Base-by-base conservation (phyloP, 2,329 filamentous ascomycete species). In the Hirsutella minnesotensis region DNA sequence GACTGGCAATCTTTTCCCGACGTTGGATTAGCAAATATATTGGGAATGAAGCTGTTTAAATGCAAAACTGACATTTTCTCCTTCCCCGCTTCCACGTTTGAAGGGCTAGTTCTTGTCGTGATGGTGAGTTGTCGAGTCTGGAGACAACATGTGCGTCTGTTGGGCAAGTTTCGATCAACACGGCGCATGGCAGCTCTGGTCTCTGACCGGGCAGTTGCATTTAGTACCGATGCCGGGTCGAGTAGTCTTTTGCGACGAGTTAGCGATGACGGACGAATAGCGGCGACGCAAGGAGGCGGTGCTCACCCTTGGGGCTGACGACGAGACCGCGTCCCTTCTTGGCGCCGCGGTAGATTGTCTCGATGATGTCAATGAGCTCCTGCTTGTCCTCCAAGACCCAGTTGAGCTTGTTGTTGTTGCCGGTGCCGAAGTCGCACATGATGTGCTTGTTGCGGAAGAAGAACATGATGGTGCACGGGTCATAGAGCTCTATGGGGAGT, bases 401-500 rank as follows among this genome's bases (percentile, higher is more conserved):
- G 61, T 95, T 95, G 53, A 95, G 72, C 64, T 96, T 96, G 64
- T 98, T 98, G 65, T 98, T 98, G 68, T 98, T 95, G 51, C 92
- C 92, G 2, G 92, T 98, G 38, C 90, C 90, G 53, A 95, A 88
- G 76, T 96, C 90, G 62, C 85, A 87, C 85, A 94, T 94, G 79
- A 96, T 96, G 66, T 95, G 88, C 63, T 98, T 98, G 63, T 98
- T 98, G 48, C 90, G 79, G 71, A 89, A 95, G 73, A 95, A 95
- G 71, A 72, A 94, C 85, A 95, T 95, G 64, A 96, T 81, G 3
- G 92, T 94, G 67, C 89, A 86, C 1, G 88, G 81, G 59, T 98
- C 86, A 69, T 92, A 89, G 5, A 89, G 72, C 59, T 88, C 75
- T 53, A 27, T 27, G 12, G 24, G 24, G 24, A 27, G 24, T 27